Evolutionary conservation across 2,329 filamentous ascomycete species (phyloP), one percentile per base, ranked within the genome.

Genomic region (Arthrobotrys megalospora): DNA sequence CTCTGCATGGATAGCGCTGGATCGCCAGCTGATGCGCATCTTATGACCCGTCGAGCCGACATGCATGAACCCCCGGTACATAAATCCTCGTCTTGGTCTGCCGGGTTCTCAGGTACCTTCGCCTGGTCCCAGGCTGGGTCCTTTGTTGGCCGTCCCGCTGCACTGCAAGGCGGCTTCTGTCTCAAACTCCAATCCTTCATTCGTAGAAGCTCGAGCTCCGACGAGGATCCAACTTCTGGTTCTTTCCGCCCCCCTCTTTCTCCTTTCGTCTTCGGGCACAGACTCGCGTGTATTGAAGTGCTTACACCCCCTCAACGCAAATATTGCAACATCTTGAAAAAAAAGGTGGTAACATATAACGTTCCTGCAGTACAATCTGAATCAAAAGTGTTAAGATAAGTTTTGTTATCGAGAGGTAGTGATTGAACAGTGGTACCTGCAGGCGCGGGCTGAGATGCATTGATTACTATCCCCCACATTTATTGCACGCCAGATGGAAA

Each of bases 11-110:
- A 66, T 66, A 41, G 43, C 12, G 16, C 16, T 55, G 16, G 63
- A 53, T 41, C 47, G 34, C 58, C 68, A 64, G 68, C 55, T 71
- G 68, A 71, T 58, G 47, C 58, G 45, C 58, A 71, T 55, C 68
- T 58, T 53, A 60, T 71, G 68, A 71, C 67, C 68, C 48, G 32
- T 53, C 64, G 64, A 68, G 45, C 34, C 28, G 47, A 58, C 52
- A 24, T 58, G 52, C 52, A 58, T 58, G 32, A 53, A 53, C n/a
- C 41, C 55, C 55, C 19, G 16, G 36, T 41, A 41, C 21, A 8
- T 32, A 21, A 7, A 14, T 21, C 24, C 24, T 14, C 32, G 41
- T 60, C 6, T 12, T 14, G 5, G 6, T 58, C n/a, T 14, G 12
- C 41, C 41, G 6, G 2, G 50, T 12, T 24, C 11, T 11, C 11